Percentiles rank a stretch among this genome's conserved stretches.
Conservation (phyloP, 331 rosid species). For the Rosa hybrid region DNA sequence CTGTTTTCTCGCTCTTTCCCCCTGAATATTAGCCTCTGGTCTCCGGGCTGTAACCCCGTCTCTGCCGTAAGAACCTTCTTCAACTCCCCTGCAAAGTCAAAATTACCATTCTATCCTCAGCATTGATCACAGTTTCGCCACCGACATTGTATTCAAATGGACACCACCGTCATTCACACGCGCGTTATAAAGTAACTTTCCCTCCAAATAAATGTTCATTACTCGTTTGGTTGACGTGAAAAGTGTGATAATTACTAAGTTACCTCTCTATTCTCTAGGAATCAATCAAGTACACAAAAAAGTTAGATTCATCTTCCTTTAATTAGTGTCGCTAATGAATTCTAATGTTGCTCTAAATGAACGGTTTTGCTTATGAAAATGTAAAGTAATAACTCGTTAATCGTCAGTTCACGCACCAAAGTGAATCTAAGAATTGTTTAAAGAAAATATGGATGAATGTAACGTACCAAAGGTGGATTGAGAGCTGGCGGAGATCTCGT, state of each 20-base stretch:
- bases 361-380: neutral
- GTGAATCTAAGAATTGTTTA: neutral
- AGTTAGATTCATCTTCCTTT: neutral
- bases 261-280: neutral
- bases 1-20: conserved; percentile 71
- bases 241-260: neutral
- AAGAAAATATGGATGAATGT: neutral
- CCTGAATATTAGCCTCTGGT: conserved; percentile 57
- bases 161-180: neutral
- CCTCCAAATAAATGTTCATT: neutral
- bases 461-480: conserved; percentile 63
- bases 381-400: neutral
- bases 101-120: conserved; percentile 10
- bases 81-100: conserved; percentile 55
- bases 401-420: neutral
- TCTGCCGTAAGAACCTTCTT: conserved; percentile 62
- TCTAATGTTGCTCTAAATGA: neutral
- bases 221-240: neutral
- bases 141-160: neutral
- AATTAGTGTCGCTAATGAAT: too few species aligned
- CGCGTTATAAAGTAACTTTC: neutral
- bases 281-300: neutral
- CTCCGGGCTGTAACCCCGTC: conserved; percentile 56
- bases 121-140: neutral
- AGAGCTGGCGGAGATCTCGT: conserved; percentile 62